phyloP scores from a whole-genome alignment of 257 asterid genomes.

The Ligustrum vulgare region DNA sequence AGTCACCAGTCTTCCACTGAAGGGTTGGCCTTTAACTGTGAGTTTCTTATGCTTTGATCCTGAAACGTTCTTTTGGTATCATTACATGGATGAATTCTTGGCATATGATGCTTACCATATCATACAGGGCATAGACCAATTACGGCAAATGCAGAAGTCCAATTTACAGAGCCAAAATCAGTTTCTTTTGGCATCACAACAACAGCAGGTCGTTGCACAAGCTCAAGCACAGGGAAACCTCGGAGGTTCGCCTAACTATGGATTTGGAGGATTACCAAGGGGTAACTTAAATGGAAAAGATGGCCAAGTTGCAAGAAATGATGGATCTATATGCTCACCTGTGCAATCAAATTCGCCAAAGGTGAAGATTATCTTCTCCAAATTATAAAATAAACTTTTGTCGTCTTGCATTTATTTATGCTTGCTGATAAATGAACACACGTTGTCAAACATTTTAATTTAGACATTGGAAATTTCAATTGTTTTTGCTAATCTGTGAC shows the following conservation, averaged over 20 bases:
- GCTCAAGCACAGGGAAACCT: conserved; percentile 92
- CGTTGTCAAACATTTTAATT: conserved; percentile 15
- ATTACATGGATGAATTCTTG: conserved; percentile 15
- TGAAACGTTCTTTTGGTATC: conserved; percentile 10
- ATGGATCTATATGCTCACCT: conserved; percentile 94
- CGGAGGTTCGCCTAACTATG: conserved; percentile 71
- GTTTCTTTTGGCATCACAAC: conserved; percentile 84
- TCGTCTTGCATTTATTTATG: conserved; percentile 17
- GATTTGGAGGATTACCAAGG: conserved; percentile 89
- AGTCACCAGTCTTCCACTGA: conserved; percentile 83
- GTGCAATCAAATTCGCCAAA: conserved; percentile 93
- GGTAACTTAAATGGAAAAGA: conserved; percentile 80
- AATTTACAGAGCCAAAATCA: conserved; percentile 79
- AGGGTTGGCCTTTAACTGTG: conserved; percentile 99
- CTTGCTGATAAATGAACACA: conserved; percentile 4
- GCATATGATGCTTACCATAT: conserved; percentile 26
- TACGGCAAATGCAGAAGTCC: conserved; percentile 91
- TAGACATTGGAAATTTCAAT: neutral
- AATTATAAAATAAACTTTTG: conserved; percentile 7
- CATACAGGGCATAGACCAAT: conserved; percentile 87
- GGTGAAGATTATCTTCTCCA: conserved; percentile 38
- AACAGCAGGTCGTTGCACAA: conserved; percentile 90
- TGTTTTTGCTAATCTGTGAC: conserved; percentile 10
- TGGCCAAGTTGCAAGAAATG: conserved; percentile 91
- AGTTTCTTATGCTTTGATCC: conserved; percentile 40